Conservation (phyloP, 2,329 filamentous ascomycete genomes). For the Aspergillus tubingensis region DNA sequence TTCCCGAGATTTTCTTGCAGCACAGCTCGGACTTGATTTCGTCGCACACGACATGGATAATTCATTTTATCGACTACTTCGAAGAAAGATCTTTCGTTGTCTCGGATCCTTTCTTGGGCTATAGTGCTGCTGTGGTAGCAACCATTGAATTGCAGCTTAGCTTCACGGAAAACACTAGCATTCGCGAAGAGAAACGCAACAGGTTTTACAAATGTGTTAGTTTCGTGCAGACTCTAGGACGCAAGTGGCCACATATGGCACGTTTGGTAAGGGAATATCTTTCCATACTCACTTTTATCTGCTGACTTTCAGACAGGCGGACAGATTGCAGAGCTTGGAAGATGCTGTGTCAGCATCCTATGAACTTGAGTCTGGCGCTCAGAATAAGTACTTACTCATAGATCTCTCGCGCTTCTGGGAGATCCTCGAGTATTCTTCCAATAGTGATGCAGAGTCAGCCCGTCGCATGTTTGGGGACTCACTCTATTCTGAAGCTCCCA, state of each 20-base stretch:
- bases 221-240: constrained; percentile 46
- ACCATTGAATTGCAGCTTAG: constrained; percentile 58
- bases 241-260: constrained; percentile 50
- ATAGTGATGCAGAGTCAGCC: constrained; percentile 40
- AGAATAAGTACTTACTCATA: constrained; percentile 44
- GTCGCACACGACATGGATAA: constrained; percentile 56
- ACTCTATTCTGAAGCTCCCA: constrained; percentile 33
- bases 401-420: constrained; percentile 53
- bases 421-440: constrained; percentile 51
- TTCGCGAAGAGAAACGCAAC: constrained; percentile 46
- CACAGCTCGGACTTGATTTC: constrained; percentile 56
- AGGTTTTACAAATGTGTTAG: constrained; percentile 49
- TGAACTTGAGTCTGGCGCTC: constrained; percentile 36
- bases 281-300: background rate
- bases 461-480: constrained; percentile 47
- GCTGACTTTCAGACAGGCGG: constrained; percentile 35
- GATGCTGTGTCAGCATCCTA: constrained; percentile 50
- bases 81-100: constrained; percentile 49
- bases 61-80: constrained; percentile 54
- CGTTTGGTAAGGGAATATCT: constrained; percentile 37
- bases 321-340: constrained; percentile 46
- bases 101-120: constrained; percentile 51
- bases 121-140: constrained; percentile 55
- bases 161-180: constrained; percentile 47
- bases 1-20: constrained; percentile 58